Evolutionary conservation across 2,329 filamentous ascomycete species (phyloP), one percentile per base, ranked within the genome.

Genomic region (Apiospora pterosperma): DNA sequence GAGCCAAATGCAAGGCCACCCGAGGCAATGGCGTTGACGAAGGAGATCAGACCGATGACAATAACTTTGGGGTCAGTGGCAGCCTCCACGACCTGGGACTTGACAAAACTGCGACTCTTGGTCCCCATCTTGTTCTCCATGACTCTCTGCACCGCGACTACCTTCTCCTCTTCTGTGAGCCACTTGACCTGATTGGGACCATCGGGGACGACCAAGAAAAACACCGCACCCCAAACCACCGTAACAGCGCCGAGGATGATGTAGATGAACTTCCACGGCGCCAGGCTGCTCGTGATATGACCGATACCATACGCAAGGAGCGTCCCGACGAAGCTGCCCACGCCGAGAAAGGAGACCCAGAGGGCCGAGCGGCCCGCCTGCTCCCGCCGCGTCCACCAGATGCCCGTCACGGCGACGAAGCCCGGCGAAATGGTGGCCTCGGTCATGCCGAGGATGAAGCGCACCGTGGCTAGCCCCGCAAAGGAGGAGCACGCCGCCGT

Each of bases 21-120:
- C 66, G 91, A 88, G 59, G 89, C 88, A 25, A 92, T 81, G 21
- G 89, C 88, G 69, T 90, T 85, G 75, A 87, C 89, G 34, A 91
- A 66, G 0, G 70, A 70, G 1, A 70, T 52, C 12, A 21, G 12
- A 11, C 42, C 12, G 42, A 52, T 52, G 65, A 0, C 70, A 44
- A 60, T 71, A 74, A 41, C 69, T 67, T 25, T 67, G 66, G 52
- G 42, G 42, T 68, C 63, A 36, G 64, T 65, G 48, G 70, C 70
- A n/a, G 67, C 68, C 28, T 74, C 72, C 1, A 68, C 1, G 6
- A 52, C 21, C 21, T 52, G 42, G 11, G 8, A 8, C 12, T 8
- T 12, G 21, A 14, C 42, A 31, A 59, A 4, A 7, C 31, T 23
- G 19, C 4, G 21, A 31, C 21, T 52, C 21, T 52, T 21, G 8